These are phyloP conservation scores for Cordyceps militaris DNA, from an alignment of 2,329 filamentous ascomycete genomes.

Conservation along the genomic window DNA sequence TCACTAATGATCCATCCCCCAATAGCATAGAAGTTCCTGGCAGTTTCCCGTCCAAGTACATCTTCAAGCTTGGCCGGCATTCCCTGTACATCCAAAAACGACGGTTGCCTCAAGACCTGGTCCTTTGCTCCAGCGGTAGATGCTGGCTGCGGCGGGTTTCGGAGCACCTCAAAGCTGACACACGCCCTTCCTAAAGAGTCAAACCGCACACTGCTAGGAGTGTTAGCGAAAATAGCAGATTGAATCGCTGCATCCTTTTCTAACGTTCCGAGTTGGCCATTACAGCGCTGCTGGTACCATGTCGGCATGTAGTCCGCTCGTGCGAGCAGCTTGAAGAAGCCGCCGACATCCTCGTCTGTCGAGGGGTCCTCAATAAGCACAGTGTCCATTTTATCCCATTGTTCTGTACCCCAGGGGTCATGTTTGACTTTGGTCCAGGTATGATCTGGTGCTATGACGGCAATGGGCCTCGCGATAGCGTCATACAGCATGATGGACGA, in stretches of 20 bases:
- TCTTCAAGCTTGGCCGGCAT: not conserved
- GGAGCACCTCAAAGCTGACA: slow-evolving; percentile 4
- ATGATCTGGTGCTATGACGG: slow-evolving; percentile 16
- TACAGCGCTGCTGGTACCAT: slow-evolving; percentile 15
- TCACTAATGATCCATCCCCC: slow-evolving; percentile 4
- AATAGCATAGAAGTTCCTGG: not conserved
- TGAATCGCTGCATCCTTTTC: slow-evolving; percentile 6
- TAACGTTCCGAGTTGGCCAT: not conserved
- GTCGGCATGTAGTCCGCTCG: slow-evolving; percentile 14
- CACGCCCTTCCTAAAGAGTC: slow-evolving; percentile 5
- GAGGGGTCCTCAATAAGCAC: slow-evolving; percentile 4
- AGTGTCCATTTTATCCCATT: slow-evolving; percentile 12
- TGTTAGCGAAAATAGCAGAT: slow-evolving; percentile 1
- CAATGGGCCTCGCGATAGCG: slow-evolving; percentile 14
- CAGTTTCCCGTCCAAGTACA: not conserved
- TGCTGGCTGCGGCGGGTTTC: not conserved
- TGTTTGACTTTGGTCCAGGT: slow-evolving; percentile 17
- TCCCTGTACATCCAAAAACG: slow-evolving; percentile 8
- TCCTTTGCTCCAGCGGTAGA: not conserved
- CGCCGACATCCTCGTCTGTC: slow-evolving; percentile 1
- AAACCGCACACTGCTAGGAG: not conserved
- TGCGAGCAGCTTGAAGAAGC: slow-evolving; percentile 6
- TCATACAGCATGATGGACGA: slow-evolving; percentile 13
- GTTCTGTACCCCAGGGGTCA: slow-evolving; percentile 9
- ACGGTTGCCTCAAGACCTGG: slow-evolving; percentile 2